Evolutionary conservation across 805 yeast species (phyloP), one percentile per base, ranked within the genome.

Genomic region (Starmerella powellii): DNA sequence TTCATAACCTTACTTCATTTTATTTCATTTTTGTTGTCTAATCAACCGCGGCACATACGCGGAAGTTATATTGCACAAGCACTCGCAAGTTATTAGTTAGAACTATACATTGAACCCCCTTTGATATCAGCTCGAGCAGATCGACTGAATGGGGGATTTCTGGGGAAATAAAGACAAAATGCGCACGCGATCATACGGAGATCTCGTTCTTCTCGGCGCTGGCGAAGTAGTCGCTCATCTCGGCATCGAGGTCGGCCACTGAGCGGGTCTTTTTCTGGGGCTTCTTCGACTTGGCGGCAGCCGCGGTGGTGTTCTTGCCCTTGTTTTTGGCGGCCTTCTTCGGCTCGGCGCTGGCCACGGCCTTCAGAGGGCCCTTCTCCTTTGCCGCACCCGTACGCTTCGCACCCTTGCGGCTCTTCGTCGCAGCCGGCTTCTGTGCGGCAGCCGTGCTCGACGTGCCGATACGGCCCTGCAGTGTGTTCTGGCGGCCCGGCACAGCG

Each of bases 161-260:
- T n/a, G n/a, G n/a, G n/a, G n/a, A n/a, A n/a, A n/a, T n/a, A n/a
- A n/a, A n/a, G n/a, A n/a, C n/a, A n/a, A n/a, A n/a, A n/a, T n/a
- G n/a, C n/a, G n/a, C n/a, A n/a, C 32, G 4, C 15, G 24, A 26
- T 37, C 41, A 52, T 18, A 49, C 53, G 26, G 51, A 38, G 38
- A 52, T 52, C 36, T 49, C 55, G 31, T 44, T 48, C 40, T 48
- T 43, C 30, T 51, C 52, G 18, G 50, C 48, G 18, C 50, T 54
- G 31, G 55, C 60, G 50, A 88, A 87, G 68, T 88, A 88, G 61
- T 87, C 97, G 49, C 86, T 81, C 98, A 91, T 88, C 68, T 88
- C 97, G 61, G 87, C 94, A 66, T 91, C 98, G 60, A 88, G 76
- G 66, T 91, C 88, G 63, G 83, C 97, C 50, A 82, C 71, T 40